Base-by-base conservation (phyloP, 805 yeast genomes). In the Candida cerambycidarum region DNA sequence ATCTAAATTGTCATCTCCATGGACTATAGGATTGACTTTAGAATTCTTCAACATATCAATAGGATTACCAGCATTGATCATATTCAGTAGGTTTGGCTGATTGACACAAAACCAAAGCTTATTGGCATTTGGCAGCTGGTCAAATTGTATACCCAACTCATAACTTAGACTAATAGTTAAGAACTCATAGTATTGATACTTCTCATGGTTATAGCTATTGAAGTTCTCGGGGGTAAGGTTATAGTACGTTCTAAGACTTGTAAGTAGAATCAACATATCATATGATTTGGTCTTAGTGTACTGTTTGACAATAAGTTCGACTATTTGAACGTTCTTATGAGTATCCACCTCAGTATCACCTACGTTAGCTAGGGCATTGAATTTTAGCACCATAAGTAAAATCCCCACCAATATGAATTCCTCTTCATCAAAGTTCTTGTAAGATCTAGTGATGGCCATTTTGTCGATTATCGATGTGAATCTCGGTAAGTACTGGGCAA, bases 381-480 rank as follows among this genome's bases (percentile, higher is more conserved):
- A 42, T 28, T 74, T 55, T 14, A 69, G 49, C 9, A 67, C 56
- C 15, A 67, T 41, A 28, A 69, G 49, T 5, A 69, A 52, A 3
- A 57, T 56, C 4, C 71, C 74, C 8, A 69, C 42, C 38, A 54
- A 27, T 6, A 69, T 64, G 42, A 32, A 14, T n/a, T 32, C 35
- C 5, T 18, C 35, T 18, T 32, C 35, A 11, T 12, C 9, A n/a
- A 18, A 32, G 12, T 32, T 17, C 25, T 18, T 18, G 18, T 32
- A 32, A 12, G 18, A 10, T n/a, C 18, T 32, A 4, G 25, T 32
- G 4, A 15, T 12, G 2, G 15, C 25, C 18, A 32, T 6, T 11
- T 32, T 32, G 5, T 6, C 14, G 3, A 32, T 25, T n/a, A 32
- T 3, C 3, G 5, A 8, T 2, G 5, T 3, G 15, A 32, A 32